phyloP scores from a whole-genome alignment of 2,329 filamentous ascomycete species.

The Beauveria medogensis region DNA sequence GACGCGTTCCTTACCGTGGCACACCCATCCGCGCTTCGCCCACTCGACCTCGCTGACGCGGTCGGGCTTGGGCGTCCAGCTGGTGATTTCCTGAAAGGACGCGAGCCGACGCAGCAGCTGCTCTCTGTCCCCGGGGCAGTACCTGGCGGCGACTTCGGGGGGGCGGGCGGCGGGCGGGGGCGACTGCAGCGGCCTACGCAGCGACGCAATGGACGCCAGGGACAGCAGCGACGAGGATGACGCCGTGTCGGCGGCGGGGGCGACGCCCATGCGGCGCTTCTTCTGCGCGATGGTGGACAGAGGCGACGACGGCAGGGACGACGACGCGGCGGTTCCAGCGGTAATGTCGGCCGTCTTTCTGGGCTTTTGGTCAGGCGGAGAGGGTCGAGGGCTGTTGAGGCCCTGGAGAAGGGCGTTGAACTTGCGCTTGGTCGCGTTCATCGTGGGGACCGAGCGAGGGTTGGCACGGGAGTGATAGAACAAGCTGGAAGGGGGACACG shows the following conservation, averaged over 20 bases:
- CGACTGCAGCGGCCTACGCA: conserved; percentile 10
- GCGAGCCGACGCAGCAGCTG: conserved; percentile 74
- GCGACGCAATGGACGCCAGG: conserved; percentile 17
- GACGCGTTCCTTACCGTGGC: conserved; percentile 74
- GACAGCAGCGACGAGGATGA: conserved; percentile 16
- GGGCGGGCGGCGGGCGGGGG: conserved; percentile 9
- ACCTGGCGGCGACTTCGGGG: conserved; percentile 48
- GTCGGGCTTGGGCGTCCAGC: conserved; percentile 90
- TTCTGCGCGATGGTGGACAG: conserved; percentile 27
- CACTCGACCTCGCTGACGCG: conserved; percentile 83
- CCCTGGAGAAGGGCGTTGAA: conserved; percentile 69
- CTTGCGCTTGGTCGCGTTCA: conserved; percentile 77
- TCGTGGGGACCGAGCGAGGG: conserved; percentile 24
- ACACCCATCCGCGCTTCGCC: conserved; percentile 90
- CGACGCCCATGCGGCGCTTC: conserved; percentile 42
- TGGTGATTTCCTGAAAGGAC: conserved; percentile 83
- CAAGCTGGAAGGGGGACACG: not conserved
- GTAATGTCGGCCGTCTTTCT: conserved; percentile 10
- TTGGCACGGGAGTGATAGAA: not conserved
- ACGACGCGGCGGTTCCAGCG: not conserved
- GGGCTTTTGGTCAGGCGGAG: conserved; percentile 17
- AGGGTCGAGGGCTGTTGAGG: conserved; percentile 39
- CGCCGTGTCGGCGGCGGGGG: conserved; percentile 20
- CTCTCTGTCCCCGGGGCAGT: conserved; percentile 77
- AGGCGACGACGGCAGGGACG: not conserved